phyloP scores from a whole-genome alignment of 176 grass and related monocot genomes.

The Paspalum notatum region DNA sequence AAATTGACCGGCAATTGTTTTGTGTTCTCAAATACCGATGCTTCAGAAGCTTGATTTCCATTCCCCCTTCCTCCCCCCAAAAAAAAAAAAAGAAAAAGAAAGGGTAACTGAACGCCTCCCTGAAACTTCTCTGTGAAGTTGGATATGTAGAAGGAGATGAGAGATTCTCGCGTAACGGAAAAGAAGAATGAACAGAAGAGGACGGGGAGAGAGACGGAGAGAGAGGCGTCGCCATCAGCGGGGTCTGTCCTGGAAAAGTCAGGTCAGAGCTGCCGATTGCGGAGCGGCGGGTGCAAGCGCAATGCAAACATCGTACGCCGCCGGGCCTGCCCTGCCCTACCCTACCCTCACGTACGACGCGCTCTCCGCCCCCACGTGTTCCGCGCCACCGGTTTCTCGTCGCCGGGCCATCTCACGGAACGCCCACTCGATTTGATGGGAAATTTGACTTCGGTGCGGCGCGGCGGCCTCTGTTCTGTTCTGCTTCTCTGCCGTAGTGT shows the following conservation, averaged over 20 bases:
- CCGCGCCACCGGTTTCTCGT: too few species aligned
- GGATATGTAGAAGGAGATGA: background rate
- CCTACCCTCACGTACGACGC: too few species aligned
- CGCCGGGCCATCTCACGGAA: background rate
- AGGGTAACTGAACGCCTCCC: too few species aligned
- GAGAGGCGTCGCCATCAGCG: background rate
- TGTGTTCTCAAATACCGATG: too few species aligned
- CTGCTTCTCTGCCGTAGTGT: background rate
- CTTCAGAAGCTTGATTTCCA: too few species aligned
- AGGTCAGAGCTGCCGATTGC: slow-evolving; percentile 21
- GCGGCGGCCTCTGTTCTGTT: background rate
- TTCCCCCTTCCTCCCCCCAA: too few species aligned
- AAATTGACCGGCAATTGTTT: too few species aligned
- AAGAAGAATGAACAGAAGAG: background rate
- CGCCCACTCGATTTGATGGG: background rate
- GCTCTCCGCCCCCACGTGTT: background rate
- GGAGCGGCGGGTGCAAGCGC: background rate
- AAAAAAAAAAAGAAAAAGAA: too few species aligned
- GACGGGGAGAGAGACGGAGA: background rate
- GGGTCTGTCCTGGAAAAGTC: slow-evolving; percentile 5
- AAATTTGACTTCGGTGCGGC: background rate
- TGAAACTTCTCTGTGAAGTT: too few species aligned
- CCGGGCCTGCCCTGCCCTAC: too few species aligned
- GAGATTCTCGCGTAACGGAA: background rate
- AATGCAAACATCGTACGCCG: slow-evolving; percentile 27